phyloP scores from a whole-genome alignment of 345 rosid species.

The Alliaria petiolata region DNA sequence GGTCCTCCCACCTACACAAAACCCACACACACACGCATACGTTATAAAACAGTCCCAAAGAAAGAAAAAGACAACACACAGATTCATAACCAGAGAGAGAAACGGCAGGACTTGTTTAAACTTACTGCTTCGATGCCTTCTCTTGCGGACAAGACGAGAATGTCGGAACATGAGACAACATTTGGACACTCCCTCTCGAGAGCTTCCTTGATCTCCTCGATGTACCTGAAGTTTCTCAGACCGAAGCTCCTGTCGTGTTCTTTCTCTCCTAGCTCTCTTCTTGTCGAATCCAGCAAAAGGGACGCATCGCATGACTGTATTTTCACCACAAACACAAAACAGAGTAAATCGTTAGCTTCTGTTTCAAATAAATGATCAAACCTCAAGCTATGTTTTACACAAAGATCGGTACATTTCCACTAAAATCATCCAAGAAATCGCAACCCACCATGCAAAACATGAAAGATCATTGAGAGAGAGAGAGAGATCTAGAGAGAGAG shows the following conservation, averaged over 20 bases:
- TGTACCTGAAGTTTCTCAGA: slow-evolving; percentile 87
- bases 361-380: background rate
- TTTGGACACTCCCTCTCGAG: slow-evolving; percentile 93
- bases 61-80: background rate
- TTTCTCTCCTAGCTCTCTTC: slow-evolving; percentile 91
- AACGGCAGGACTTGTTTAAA: background rate
- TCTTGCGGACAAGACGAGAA: slow-evolving; percentile 82
- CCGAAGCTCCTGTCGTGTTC: slow-evolving; percentile 97
- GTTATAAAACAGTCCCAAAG: background rate
- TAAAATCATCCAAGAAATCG: background rate
- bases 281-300: slow-evolving; percentile 89
- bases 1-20: slow-evolving; percentile 84
- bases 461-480: background rate
- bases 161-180: slow-evolving; percentile 86
- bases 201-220: slow-evolving; percentile 90
- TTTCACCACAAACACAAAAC: background rate
- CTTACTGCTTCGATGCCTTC: slow-evolving; percentile 82
- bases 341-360: background rate
- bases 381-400: background rate
- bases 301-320: slow-evolving; percentile 92
- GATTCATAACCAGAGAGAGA: background rate
- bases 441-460: background rate
- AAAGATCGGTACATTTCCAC: background rate
- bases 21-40: background rate
- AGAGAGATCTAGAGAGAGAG: background rate